Evolutionary conservation across 306 rosid species (phyloP), one percentile per base, ranked within the genome.

Genomic region (Boehmeria nivea): DNA sequence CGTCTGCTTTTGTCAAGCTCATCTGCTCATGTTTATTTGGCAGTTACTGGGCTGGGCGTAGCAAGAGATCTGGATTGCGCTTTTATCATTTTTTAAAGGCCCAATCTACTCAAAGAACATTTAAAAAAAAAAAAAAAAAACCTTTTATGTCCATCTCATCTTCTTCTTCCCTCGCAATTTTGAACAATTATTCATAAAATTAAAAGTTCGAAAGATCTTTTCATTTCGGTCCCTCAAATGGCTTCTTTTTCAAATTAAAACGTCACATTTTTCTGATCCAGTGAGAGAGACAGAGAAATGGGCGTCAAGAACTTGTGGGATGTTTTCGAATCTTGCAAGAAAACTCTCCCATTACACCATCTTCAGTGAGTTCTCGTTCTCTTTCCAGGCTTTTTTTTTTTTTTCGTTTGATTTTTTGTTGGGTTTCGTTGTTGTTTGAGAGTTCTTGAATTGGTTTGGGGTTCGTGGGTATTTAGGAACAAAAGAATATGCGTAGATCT

Each of bases 291-390:
- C 5, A 40, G 16, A 36, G 61, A 25, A 15, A 87, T 84, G 95
- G 95, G 95, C 2, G 94, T 84, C 52, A 84, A 77, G 77, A 78
- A 84, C 59, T 47, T 87, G 31, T 84, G 95, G 95, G 95, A 87
- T 51, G 51, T 87, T 25, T 69, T 87, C 18, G 95, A 87, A 69
- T 79, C 94, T 16, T 84, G 95, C 95, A 87, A 81, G 89, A 87
- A 81, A 71, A 84, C 80, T 48, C 75, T 81, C 57, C 94, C 95
- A 36, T 87, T 87, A 43, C 82, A 81, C 56, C 75, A 69, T 61
- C 83, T 87, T 43, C 89, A 68, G 94, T 87, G 27, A 54, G 73
- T 61, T 25, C 5, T 24, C 17, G 14, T 27, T 54, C 31, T 16
- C n/a, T 50, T 45, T 66, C 20, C 46, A 31, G 34, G 34, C 8